phyloP scores from a whole-genome alignment of 345 rosid species.

The Toxicodendron radicans region DNA sequence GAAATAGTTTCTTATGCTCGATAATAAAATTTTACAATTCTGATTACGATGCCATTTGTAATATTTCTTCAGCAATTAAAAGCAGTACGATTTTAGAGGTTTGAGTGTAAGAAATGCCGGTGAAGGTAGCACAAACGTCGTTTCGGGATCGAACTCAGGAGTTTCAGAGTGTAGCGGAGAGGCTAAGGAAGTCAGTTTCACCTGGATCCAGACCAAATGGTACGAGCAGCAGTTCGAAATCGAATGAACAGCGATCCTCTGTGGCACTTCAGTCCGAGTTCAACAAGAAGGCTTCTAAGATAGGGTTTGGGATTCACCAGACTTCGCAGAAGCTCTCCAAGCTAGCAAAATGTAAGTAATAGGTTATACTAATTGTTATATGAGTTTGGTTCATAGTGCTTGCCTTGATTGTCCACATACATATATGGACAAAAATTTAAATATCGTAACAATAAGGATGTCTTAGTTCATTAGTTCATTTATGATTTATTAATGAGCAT shows the following conservation, averaged over 20 bases:
- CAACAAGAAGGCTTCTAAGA: constrained; percentile 57
- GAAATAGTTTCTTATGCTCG: background rate
- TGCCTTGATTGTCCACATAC: too few species aligned
- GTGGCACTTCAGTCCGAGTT: constrained; percentile 60
- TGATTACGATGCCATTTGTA: background rate
- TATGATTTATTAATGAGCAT: background rate
- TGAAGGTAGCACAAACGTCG: constrained; percentile 41
- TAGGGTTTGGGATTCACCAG: constrained; percentile 62
- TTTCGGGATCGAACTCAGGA: constrained; percentile 59
- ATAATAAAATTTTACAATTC: background rate
- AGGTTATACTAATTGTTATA: background rate
- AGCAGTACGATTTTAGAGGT: background rate
- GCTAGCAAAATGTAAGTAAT: constrained; percentile 53
- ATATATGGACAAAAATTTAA: background rate
- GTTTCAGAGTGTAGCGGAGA: constrained; percentile 55
- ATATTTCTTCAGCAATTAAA: background rate
- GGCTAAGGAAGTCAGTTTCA: constrained; percentile 47
- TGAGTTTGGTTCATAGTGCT: background rate
- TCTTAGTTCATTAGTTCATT: background rate
- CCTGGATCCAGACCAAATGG: constrained; percentile 32
- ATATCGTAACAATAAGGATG: background rate
- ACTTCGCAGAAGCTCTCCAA: constrained; percentile 59
- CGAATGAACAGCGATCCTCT: constrained; percentile 44
- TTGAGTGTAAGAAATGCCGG: constrained; percentile 22
- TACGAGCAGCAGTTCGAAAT: constrained; percentile 35